Evolutionary conservation across 2,329 filamentous ascomycete genomes (phyloP), one percentile per base, ranked within the genome.

Genomic region (Claviceps sp.): DNA sequence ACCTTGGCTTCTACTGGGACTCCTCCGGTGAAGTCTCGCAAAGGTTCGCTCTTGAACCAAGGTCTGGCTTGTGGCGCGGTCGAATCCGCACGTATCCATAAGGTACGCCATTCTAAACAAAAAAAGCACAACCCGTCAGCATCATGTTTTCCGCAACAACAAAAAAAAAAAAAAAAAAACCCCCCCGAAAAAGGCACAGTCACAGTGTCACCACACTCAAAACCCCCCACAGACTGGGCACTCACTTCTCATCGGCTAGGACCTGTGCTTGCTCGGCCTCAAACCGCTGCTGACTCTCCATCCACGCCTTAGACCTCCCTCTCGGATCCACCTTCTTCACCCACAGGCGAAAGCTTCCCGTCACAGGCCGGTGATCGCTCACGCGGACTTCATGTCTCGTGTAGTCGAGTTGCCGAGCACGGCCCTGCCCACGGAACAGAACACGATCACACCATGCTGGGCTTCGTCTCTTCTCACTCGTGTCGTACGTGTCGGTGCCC

Each of bases 361-460:
- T 95, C 34, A 98, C 93, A 9, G 93, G 93, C 57, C 93, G 77
- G 68, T 98, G 93, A 65, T 98, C 93, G 37, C 88, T 95, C 5
- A 91, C 86, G 55, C 84, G 78, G 37, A 97, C 85, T 67, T 97
- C 93, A 68, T 96, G 91, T 48, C 93, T 75, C 48, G 78, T 75
- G 67, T 98, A 98, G 57, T 95, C 87, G 48, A 89, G 70, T 67
- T 97, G 90, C 67, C 88, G 84, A 60, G 97, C 83, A 52, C 86
- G 81, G 30, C 87, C 88, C 13, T 85, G 69, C 22, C 88, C 88
- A 22, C 90, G 79, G 63, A 88, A 95, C n/a, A 98, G 72, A 40
- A 98, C 71, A 38, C 93, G 81, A 71, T 98, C 93, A 65, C 93
- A 98, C 93, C 93, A 98, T 1, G 93, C 93, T 0, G 93, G 93